Base-by-base conservation (phyloP, 2,329 filamentous ascomycete genomes). In the Aspergillus candidus region DNA sequence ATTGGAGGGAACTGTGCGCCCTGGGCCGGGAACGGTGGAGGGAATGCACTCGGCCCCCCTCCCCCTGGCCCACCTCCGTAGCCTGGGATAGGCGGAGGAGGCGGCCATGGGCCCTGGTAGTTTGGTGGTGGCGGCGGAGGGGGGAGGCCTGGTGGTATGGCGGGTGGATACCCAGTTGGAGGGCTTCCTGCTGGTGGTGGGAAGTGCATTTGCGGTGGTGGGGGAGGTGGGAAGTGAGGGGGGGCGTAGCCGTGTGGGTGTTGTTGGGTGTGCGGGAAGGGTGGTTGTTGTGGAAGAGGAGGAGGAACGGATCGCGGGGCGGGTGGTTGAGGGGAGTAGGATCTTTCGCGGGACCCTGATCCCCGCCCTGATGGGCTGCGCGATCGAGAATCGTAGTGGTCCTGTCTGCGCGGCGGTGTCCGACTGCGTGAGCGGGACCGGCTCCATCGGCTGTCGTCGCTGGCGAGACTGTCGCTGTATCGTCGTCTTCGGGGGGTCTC, bases 401-500 rank as follows among this genome's bases (percentile, higher is more conserved):
- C 47, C 39, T 37, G 54, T 38, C 45, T 47, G 34, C 48, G 50
- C 27, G 62, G 50, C 29, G 53, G 52, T n/a, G 65, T 62, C 15
- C 56, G 61, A 40, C 55, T 61, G 11, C 56, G 55, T 8, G 63
- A 61, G 40, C 49, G 51, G 12, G 61, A 59, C 17, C 55, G 48
- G 38, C 56, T 59, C 38, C 55, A 57, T 42, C 57, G 53, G 49
- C 58, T 60, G 32, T 56, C 55, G 17, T 60, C 54, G 36, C 58
- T 63, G 41, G 56, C 58, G 10, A 51, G 52, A 38, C 63, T 70
- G 41, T 62, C 57, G 48, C 67, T 71, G 50, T 70, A 66, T 32
- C 69, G 63, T 39, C 67, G 56, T 44, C 64, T 60, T 42, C 52
- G 49, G 70, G 3, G 72, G 72, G 41, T 75, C 68, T 53, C 72